Base-by-base conservation (phyloP, 208 protist genomes). In the Angomonas ambiguus region DNA sequence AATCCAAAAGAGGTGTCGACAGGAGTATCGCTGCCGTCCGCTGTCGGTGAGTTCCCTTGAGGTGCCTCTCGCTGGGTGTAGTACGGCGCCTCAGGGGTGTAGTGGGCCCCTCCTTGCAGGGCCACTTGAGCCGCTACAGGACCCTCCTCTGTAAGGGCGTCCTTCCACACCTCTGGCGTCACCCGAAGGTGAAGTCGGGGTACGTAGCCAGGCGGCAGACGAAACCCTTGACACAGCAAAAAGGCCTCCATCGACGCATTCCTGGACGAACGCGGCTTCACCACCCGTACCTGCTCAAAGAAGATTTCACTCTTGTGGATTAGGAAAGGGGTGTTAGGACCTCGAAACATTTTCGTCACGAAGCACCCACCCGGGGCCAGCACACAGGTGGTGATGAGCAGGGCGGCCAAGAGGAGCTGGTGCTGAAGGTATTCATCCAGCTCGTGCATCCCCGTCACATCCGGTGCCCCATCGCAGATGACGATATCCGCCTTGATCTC, bases 361-460 rank as follows among this genome's bases (percentile, higher is more conserved):
- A 99, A 99, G 48, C 81, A 87, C 10, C 98, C 98, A 35, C 93
- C 95, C 1, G 57, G 65, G 1, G 83, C 76, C 0, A 99, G 85
- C 24, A 99, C 77, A 60, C 94, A 92, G 11, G 94, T 98, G 2
- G 98, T 97, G 59, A 99, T 99, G 77, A 98, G 98, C 33, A 99
- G 77, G 27, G 98, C 98, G 5, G 98, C 96, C 4, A 99, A 85
- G 1, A 99, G 87, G 0, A 99, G 79, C 78, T 99, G 98, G 51
- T 97, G 82, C 76, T 99, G 98, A 48, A 99, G 79, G 75, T 98
- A 99, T 85, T 99, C 98, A 73, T 99, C 98, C 27, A 99, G 83
- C 82, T 99, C 97, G 72, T 99, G 98, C 80, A 99, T 91, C 24
- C 98, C 98, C 1, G 98, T 99, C 18, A 99, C 98, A 76, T 99